Conservation (phyloP, 202 grass and related monocot genomes). For the Eragrostis tef region DNA sequence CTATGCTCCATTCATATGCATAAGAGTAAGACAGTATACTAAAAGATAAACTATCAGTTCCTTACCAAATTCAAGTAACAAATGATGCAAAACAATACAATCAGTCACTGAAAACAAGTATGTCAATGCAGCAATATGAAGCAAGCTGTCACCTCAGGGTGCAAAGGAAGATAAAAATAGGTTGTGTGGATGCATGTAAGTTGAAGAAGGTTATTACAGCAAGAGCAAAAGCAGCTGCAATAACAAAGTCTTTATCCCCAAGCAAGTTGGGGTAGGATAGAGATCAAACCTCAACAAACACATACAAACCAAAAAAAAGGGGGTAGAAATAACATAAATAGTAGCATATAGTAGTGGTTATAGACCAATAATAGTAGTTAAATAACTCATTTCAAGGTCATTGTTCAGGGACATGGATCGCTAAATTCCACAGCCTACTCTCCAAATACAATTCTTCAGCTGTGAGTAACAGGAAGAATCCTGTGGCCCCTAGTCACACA, state of each 20-base stretch:
- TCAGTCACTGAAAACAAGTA: slow-evolving; percentile 9
- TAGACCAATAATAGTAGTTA: background rate
- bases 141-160: slow-evolving; percentile 8
- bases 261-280: background rate
- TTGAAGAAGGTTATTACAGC: slow-evolving; percentile 1
- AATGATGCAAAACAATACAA: slow-evolving; percentile 23
- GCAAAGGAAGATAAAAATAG: slow-evolving; percentile 25
- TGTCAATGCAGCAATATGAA: slow-evolving; percentile 8
- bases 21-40: background rate
- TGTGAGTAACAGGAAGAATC: background rate
- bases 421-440: background rate
- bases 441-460: background rate
- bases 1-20: slow-evolving; percentile 1
- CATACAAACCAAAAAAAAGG: background rate
- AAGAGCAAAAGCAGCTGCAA: background rate
- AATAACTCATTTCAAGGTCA: slow-evolving; percentile 9
- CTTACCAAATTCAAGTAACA: slow-evolving; percentile 28
- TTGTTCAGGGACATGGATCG: background rate
- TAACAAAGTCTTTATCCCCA: background rate
- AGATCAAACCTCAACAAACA: background rate
- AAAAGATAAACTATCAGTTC: slow-evolving; percentile 3
- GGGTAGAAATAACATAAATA: background rate
- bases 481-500: background rate
- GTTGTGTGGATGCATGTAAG: slow-evolving; percentile 8
- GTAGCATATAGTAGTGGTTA: background rate